Evolutionary conservation across 1,284 basidiomycete species (phyloP), one percentile per base, ranked within the genome.

Genomic region (Ganoderma resinaceum): DNA sequence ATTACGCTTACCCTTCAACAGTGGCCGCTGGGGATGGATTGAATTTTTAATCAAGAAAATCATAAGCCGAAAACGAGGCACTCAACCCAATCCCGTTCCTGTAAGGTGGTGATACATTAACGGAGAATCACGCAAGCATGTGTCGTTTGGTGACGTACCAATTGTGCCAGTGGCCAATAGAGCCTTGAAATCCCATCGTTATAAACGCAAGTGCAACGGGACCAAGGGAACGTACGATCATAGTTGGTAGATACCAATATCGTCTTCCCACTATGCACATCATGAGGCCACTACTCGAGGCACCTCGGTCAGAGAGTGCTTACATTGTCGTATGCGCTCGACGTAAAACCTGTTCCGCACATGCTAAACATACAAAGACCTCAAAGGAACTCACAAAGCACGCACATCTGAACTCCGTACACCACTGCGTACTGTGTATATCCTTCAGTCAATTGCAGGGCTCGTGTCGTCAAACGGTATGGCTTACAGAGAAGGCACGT

Each of bases 321-420:
- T 29, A 73, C 72, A n/a, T 20, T 66, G 68, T 60, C 66, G 66
- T 20, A 73, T 65, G 3, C 72, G 70, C n/a, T 59, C 66, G 7
- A 65, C 70, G 23, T 66, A 69, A 43, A 67, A 71, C 49, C 72
- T 73, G 57, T 37, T 37, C 20, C 33, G 20, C 26, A 20, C 3
- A 37, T n/a, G 33, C 23, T 2, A 31, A 8, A 46, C 53, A 26
- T 23, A 9, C 8, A 33, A 20, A 3, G 33, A 31, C 29, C 14
- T 18, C 1, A 2, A 52, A 20, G 23, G 18, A 26, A 35, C 7
- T 4, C 16, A 52, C 38, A 40, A 31, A 26, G 8, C 6, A 62
- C 68, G 31, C 11, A 73, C 69, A 73, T 66, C 18, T 71, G 72
- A 2, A 66, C 70, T 46, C 66, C 65, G 43, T 66, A 71, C 3